Conservation (phyloP, 176 grass and related monocot genomes). For the Zoysia japonica region DNA sequence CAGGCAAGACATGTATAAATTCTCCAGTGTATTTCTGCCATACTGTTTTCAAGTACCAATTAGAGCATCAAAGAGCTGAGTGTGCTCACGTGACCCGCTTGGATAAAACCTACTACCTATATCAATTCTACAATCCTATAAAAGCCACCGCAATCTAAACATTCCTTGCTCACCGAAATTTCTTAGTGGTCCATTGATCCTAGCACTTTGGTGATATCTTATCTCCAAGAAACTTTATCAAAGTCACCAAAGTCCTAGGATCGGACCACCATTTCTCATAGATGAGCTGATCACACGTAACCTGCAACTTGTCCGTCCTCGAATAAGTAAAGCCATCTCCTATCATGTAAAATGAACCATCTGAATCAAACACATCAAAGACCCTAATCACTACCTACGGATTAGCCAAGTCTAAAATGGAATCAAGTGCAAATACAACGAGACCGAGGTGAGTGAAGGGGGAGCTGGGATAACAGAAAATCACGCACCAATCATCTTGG, state of each 20-base stretch:
- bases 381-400: not conserved
- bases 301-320: not conserved
- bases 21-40: not conserved
- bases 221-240: not conserved
- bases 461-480: not conserved
- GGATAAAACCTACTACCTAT: not conserved
- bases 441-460: not conserved
- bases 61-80: not conserved
- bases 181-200: too few species aligned
- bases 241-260: not conserved
- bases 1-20: not conserved
- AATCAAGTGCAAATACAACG: not conserved
- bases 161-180: not conserved
- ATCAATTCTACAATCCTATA: not conserved
- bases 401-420: slow-evolving; percentile 3
- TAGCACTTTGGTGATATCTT: not conserved
- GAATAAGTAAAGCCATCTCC: not conserved
- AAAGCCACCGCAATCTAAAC: not conserved
- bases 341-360: not conserved
- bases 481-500: slow-evolving; percentile 67
- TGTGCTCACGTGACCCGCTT: not conserved
- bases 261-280: not conserved
- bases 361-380: slow-evolving; percentile 1
- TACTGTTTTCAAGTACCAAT: not conserved
- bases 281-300: not conserved